Conservation (phyloP, 2,329 filamentous ascomycete genomes). For the Colletotrichum cuscutae region DNA sequence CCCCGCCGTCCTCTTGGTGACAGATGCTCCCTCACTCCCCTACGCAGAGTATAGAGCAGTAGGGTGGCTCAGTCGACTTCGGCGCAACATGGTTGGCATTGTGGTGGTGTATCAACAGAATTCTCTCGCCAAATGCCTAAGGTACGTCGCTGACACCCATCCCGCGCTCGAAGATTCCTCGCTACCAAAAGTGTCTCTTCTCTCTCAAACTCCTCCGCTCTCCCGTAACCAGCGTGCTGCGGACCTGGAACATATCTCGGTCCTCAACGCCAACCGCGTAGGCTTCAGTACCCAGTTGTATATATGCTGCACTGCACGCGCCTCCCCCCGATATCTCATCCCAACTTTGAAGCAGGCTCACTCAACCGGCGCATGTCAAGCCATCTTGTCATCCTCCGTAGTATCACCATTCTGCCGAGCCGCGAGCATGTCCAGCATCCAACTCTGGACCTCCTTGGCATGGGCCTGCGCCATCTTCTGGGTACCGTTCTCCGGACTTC, state of each 20-base stretch:
- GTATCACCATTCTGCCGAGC: conserved; percentile 52
- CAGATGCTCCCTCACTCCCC: background rate
- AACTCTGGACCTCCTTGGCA: conserved; percentile 60
- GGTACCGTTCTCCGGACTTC: conserved; percentile 59
- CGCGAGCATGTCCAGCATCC: conserved; percentile 56
- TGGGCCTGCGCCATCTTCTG: conserved; percentile 68
- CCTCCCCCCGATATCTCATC: background rate
- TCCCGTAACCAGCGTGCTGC: background rate
- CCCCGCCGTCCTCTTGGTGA: background rate
- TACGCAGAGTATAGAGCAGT: background rate
- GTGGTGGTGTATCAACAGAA: background rate
- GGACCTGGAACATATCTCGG: background rate
- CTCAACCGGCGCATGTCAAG: conserved; percentile 6
- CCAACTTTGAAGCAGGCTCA: background rate
- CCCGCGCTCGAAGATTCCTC: conserved; percentile 10
- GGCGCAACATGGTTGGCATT: background rate
- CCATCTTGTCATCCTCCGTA: conserved; percentile 60
- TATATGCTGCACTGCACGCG: background rate
- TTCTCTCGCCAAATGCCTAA: background rate
- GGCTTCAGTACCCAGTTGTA: background rate
- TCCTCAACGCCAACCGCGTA: background rate
- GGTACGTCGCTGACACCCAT: background rate
- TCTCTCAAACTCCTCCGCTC: background rate
- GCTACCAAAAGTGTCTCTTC: background rate
- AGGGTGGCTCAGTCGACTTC: background rate